phyloP scores from a whole-genome alignment of 208 protist species.

The Phytomonas serpens region DNA sequence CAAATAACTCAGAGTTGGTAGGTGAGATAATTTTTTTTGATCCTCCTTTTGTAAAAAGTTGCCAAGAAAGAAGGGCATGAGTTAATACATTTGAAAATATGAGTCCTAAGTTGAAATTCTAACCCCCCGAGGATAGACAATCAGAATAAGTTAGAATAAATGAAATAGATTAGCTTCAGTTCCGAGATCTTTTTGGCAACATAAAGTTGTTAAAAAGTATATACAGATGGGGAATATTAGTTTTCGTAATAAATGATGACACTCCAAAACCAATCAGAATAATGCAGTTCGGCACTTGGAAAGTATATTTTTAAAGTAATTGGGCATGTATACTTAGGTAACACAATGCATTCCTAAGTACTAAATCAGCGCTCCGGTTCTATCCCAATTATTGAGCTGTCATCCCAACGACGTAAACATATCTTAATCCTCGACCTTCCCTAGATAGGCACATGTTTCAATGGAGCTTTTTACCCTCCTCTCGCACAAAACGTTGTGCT shows the following conservation, averaged over 20 bases:
- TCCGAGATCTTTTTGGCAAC: background rate
- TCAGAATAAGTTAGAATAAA: background rate
- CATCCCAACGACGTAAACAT: background rate
- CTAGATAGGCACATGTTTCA: background rate
- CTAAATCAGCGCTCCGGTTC: background rate
- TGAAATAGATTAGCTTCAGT: background rate
- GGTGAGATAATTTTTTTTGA: background rate
- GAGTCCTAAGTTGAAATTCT: background rate
- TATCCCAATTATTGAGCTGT: background rate
- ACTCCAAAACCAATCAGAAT: background rate
- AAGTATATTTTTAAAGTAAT: background rate
- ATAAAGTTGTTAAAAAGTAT: background rate
- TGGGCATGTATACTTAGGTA: background rate
- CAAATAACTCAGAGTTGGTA: background rate
- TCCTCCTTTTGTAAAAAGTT: background rate
- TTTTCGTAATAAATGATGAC: background rate
- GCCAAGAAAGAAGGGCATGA: background rate
- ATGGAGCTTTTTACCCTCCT: constrained; percentile 48
- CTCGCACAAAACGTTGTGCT: constrained; percentile 70
- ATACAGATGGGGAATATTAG: background rate
- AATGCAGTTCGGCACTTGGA: background rate
- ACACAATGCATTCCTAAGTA: background rate
- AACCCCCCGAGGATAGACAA: background rate
- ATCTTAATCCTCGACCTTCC: background rate
- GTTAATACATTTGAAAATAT: background rate